Evolutionary conservation across 495 filamentous ascomycete species (phyloP), one percentile per base, ranked within the genome.

Genomic region (Tuber borchii): DNA sequence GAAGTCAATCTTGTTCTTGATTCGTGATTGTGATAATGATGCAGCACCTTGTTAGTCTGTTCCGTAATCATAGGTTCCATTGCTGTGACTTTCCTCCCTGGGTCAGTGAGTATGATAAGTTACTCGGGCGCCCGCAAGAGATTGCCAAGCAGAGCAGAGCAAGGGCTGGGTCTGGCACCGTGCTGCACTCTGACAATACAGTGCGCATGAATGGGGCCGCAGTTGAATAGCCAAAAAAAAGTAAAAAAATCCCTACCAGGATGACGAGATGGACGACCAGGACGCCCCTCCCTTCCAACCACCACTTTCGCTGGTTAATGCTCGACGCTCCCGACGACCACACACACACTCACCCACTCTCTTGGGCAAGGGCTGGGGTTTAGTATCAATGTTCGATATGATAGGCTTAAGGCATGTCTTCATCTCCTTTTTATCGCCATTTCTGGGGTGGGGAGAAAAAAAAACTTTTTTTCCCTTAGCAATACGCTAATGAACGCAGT

Each of bases 121-220:
- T 65, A 65, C 56, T 65, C 56, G 56, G 56, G 26, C 14, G 56
- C 26, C 56, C 56, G 56, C 14, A 65, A 65, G 56, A 65, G 56
- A 65, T 65, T 65, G 6, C 56, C 14, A 31, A 26, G 56, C 10
- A 16, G 56, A 31, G 56, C 14, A 4, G 56, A 34, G 26, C 26
- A 56, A 12, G 56, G 26, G 56, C 1, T 26, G 2, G 26, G 14
- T 26, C n/a, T 22, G n/a, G 48, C 9, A 22, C 22, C 48, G 48
- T 56, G 20, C 48, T 56, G 6, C 9, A 14, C 51, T 31, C 51
- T 26, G 2, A 61, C 22, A 61, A 61, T 61, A 6, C 51, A 10
- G 26, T 34, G 56, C 56, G 56, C 56, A 34, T 17, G 56, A 26
- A 31, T 31, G 51, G 51, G 51, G 31, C 51, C n/a, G 51, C 51